Evolutionary conservation across 1,284 basidiomycete species (phyloP).

Genomic region (Fomes fomentarius): DNA sequence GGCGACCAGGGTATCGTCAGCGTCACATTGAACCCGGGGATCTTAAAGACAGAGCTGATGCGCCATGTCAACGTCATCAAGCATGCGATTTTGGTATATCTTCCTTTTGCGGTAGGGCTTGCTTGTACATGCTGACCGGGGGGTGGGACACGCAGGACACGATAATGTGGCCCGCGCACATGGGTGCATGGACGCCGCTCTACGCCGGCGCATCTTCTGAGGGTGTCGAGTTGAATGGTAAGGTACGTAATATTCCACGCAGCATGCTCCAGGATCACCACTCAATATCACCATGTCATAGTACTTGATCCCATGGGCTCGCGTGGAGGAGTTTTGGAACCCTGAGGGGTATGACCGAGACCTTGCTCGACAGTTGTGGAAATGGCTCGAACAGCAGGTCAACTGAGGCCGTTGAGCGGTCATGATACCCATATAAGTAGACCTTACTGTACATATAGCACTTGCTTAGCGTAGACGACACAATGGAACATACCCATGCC

Average conservation of each 20-base stretch:
- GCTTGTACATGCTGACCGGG: not conserved
- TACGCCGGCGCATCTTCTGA: conserved; percentile 30
- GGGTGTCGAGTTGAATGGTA: conserved; percentile 25
- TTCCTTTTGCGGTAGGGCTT: too few relatives aligned
- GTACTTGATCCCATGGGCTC: conserved; percentile 43
- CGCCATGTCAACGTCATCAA: conserved; percentile 37
- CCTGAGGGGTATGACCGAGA: conserved; percentile 33
- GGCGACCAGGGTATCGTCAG: conserved; percentile 52
- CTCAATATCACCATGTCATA: conserved; percentile 7
- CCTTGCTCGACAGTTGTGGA: conserved; percentile 38
- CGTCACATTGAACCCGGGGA: conserved; percentile 45
- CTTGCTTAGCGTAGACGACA: too few relatives aligned
- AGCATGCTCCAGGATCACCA: not conserved
- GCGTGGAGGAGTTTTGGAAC: conserved; percentile 27
- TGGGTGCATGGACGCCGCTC: conserved; percentile 28
- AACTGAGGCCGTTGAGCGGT: too few relatives aligned
- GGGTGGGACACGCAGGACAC: not conserved
- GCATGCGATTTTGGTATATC: not conserved
- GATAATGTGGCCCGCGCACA: conserved; percentile 6
- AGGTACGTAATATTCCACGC: conserved; percentile 13
- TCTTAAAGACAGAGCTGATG: conserved; percentile 31
- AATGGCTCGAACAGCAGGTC: conserved; percentile 42
- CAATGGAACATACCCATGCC: too few relatives aligned
- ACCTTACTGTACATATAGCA: too few relatives aligned
- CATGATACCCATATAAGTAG: too few relatives aligned